Evolutionary conservation across 78 protist genomes (phyloP), one percentile per base, ranked within the genome.

Genomic region (Isochrysis galbana): DNA sequence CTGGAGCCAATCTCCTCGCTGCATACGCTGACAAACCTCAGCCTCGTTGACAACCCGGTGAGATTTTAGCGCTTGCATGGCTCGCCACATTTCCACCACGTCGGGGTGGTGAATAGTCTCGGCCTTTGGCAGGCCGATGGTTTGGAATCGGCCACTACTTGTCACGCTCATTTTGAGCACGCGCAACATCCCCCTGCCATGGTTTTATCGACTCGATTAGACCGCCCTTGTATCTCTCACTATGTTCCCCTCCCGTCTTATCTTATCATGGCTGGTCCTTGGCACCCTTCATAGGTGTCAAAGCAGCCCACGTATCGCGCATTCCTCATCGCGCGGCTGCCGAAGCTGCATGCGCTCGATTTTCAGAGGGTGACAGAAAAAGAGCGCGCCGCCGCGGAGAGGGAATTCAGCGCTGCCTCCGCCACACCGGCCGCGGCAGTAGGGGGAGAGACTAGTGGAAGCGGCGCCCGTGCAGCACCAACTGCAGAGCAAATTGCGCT

Each of bases 271-370:
- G n/a, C n/a, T n/a, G n/a, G n/a, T n/a, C n/a, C n/a, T n/a, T n/a
- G n/a, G n/a, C n/a, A n/a, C n/a, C n/a, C n/a, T n/a, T n/a, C n/a
- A n/a, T n/a, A n/a, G n/a, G n/a, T n/a, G n/a, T n/a, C 94, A 1
- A 44, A 36, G 88, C 61, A 38, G 36, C 11, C 41, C 61, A 67
- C 61, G 90, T 96, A 96, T 91, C 91, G 98, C 14, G 38, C n/a
- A 26, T 96, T 92, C 44, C 92, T 97, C 44, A 91, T 97, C 42
- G 51, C 95, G 92, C 48, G 82, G 5, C 29, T 96, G 41, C 98
- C 98, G 23, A 34, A 54, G 38, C 83, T 97, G 78, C 83, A 54
- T 42, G 44, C 92, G 38, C 96, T 97, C 84, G 98, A 97, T 94
- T 97, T 95, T 54, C 19, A 42, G 39, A 90, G 91, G 46, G 93